phyloP scores from a whole-genome alignment of 306 rosid genomes.

The Betula pendula region DNA sequence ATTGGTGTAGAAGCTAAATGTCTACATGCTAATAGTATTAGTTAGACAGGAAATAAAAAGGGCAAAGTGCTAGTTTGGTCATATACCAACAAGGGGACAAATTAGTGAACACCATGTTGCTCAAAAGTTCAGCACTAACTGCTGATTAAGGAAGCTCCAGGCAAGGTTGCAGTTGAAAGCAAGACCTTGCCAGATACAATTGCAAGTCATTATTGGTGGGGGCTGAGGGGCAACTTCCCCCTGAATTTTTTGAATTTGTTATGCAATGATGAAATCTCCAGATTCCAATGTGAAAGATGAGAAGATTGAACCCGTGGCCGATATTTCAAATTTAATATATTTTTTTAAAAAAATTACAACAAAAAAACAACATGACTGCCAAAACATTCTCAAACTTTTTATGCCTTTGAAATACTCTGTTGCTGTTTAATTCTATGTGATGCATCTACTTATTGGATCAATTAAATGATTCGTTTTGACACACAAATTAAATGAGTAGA shows the following conservation, averaged over 20 bases:
- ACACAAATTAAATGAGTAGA: neutral
- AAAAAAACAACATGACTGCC: neutral
- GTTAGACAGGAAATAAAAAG: neutral
- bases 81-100: neutral
- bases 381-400: neutral
- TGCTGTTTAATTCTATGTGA: neutral
- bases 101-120: neutral
- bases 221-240: neutral
- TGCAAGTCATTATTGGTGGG: neutral
- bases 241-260: neutral
- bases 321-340: neutral
- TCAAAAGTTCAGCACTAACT: neutral
- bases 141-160: neutral
- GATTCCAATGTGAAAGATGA: neutral
- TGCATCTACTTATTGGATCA: neutral
- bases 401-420: neutral
- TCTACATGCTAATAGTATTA: neutral
- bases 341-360: neutral
- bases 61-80: neutral
- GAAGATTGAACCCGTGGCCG: neutral
- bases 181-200: neutral
- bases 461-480: neutral
- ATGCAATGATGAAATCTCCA: neutral
- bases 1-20: neutral
- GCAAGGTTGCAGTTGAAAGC: conserved; percentile 6